A percentile compares a stretch with the other conserved stretches of the same genome.
phyloP scores from a whole-genome alignment of 176 grass and related monocot species.

The Raddia guianensis region DNA sequence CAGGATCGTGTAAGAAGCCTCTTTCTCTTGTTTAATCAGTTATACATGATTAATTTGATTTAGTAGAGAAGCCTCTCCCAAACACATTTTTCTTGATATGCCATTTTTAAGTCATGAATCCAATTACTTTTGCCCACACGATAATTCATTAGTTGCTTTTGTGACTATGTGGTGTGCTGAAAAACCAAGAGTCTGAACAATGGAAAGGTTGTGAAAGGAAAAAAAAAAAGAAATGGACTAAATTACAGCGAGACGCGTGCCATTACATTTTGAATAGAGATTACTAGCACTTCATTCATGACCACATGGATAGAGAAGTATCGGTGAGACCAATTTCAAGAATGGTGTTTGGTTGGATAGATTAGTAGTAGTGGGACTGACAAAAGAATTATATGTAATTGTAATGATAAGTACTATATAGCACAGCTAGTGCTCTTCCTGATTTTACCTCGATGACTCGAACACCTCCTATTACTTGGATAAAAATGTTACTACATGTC shows the following conservation, averaged over 20 bases:
- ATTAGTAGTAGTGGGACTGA: background rate
- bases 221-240: background rate
- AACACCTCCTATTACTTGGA: background rate
- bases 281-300: background rate
- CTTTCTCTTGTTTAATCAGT: background rate
- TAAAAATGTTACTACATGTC: background rate
- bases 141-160: background rate
- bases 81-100: background rate
- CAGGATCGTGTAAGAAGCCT: constrained; percentile 45
- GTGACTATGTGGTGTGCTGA: background rate
- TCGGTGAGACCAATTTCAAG: background rate
- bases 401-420: background rate
- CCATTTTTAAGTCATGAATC: background rate
- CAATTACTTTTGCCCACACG: background rate
- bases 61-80: background rate
- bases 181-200: background rate
- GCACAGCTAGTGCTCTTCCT: background rate
- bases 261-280: background rate
- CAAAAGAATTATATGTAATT: background rate
- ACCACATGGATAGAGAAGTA: background rate
- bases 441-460: background rate
- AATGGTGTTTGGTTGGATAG: background rate
- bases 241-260: background rate
- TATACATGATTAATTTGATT: background rate
- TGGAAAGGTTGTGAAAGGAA: background rate